Percentiles rank a stretch among this genome's conserved stretches.
These are phyloP conservation scores for Daldinia concentrica DNA, from an alignment of 495 filamentous ascomycete species.

Conservation along the genomic window DNA sequence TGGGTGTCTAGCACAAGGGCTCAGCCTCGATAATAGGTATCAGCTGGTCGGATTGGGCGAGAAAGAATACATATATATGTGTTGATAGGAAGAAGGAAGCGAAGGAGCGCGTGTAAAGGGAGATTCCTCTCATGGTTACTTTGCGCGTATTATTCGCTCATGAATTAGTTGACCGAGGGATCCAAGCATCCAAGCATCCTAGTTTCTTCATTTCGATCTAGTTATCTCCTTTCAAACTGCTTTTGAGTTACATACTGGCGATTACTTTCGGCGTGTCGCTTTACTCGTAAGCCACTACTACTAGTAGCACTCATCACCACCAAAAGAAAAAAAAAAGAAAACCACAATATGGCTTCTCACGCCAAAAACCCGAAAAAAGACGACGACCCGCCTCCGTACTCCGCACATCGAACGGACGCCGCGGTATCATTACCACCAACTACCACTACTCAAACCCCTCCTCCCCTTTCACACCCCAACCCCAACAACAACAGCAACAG, in stretches of 20 bases:
- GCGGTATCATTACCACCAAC: background rate
- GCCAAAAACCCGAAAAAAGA: background rate
- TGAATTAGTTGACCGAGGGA: background rate
- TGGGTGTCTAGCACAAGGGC: too few relatives aligned
- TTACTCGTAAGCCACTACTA: background rate
- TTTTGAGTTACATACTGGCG: background rate
- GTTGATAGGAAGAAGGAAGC: too few relatives aligned
- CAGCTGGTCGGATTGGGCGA: background rate
- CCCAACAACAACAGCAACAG: background rate
- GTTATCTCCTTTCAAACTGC: background rate
- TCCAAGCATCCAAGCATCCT: too few relatives aligned
- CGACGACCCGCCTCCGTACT: conserved; percentile 1
- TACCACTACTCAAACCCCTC: background rate
- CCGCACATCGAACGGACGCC: background rate
- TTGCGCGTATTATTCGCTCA: too few relatives aligned
- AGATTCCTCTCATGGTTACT: too few relatives aligned
- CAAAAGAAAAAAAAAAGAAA: too few relatives aligned
- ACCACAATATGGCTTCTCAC: background rate
- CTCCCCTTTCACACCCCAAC: background rate
- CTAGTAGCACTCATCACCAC: background rate
- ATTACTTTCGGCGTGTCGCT: background rate
- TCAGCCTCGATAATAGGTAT: background rate
- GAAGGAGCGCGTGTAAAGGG: too few relatives aligned
- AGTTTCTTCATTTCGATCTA: background rate
- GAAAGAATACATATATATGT: background rate